These are phyloP conservation scores for Candida jianshihensis DNA, from an alignment of 805 yeast species.

Conservation along the genomic window DNA sequence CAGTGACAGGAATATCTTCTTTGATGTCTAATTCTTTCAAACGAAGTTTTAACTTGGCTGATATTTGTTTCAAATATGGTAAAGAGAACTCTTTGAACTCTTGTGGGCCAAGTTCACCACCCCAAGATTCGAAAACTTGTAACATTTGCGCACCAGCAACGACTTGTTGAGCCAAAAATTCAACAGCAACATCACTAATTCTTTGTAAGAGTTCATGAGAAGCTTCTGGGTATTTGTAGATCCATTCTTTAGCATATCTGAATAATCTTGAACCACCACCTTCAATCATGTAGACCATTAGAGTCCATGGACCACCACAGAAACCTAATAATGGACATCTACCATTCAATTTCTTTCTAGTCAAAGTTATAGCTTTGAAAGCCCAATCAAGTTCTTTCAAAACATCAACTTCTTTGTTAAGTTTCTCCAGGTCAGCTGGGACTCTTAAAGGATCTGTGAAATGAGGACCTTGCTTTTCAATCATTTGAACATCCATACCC, in stretches of 20 bases:
- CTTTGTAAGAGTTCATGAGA: constrained; percentile 66
- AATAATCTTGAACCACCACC: constrained; percentile 94
- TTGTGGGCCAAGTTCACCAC: constrained; percentile 87
- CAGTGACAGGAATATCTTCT: constrained; percentile 77
- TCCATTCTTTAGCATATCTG: constrained; percentile 88
- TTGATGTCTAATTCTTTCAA: constrained; percentile 62
- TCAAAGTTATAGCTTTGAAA: constrained; percentile 82
- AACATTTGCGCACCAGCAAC: constrained; percentile 97
- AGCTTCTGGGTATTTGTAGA: constrained; percentile 69
- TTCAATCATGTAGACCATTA: constrained; percentile 93
- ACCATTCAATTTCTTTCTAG: constrained; percentile 81
- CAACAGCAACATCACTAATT: constrained; percentile 82
- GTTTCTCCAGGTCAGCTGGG: constrained; percentile 56
- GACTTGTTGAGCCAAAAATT: constrained; percentile 89
- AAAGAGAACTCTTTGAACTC: constrained; percentile 86
- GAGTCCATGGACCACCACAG: constrained; percentile 97
- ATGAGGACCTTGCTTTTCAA: constrained; percentile 91
- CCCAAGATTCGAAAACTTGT: constrained; percentile 97
- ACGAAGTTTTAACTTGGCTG: constrained; percentile 58
- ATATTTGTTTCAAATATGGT: constrained; percentile 79
- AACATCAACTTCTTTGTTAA: constrained; percentile 63
- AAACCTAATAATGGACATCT: constrained; percentile 93
- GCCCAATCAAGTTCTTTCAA: constrained; percentile 86
- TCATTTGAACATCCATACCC: constrained; percentile 93
- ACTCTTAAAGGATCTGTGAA: constrained; percentile 82